Conservation (phyloP, 2,329 filamentous ascomycete species). For the Neodidymelliopsis sp. region DNA sequence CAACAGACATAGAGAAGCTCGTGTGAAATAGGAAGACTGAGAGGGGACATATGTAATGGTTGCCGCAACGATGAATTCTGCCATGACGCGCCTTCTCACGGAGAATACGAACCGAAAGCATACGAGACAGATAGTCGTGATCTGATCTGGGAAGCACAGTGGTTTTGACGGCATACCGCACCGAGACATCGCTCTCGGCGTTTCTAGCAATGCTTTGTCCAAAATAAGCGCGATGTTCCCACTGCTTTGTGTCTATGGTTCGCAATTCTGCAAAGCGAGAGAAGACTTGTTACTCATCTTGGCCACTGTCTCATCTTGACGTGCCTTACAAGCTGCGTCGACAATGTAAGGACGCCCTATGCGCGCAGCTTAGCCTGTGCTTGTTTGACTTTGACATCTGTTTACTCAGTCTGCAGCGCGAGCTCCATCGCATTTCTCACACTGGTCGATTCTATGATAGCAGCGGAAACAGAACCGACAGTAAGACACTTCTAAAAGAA, state of each 20-base stretch:
- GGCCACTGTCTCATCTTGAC: too few species aligned
- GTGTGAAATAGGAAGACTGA: neutral
- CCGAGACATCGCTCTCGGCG: slow-evolving; percentile 1
- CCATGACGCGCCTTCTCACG: neutral
- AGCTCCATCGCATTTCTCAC: too few species aligned
- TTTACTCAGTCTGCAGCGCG: neutral
- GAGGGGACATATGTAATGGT: neutral
- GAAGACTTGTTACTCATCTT: too few species aligned
- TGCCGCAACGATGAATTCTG: neutral
- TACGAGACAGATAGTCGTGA: slow-evolving; percentile 1
- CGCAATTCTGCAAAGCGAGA: neutral
- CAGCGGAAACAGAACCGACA: neutral
- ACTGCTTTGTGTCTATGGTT: neutral
- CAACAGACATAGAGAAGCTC: neutral
- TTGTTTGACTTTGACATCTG: neutral
- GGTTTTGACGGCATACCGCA: slow-evolving; percentile 3
- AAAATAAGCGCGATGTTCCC: neutral
- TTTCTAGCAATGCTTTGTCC: neutral
- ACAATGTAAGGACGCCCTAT: too few species aligned
- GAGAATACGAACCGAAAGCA: slow-evolving; percentile 2
- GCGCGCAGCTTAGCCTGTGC: neutral
- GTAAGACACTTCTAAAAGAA: neutral
- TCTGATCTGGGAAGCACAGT: neutral
- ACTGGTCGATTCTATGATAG: neutral
- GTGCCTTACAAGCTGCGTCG: too few species aligned